Evolutionary conservation across 805 yeast genomes (phyloP).

Genomic region (Suhomyces sp.): DNA sequence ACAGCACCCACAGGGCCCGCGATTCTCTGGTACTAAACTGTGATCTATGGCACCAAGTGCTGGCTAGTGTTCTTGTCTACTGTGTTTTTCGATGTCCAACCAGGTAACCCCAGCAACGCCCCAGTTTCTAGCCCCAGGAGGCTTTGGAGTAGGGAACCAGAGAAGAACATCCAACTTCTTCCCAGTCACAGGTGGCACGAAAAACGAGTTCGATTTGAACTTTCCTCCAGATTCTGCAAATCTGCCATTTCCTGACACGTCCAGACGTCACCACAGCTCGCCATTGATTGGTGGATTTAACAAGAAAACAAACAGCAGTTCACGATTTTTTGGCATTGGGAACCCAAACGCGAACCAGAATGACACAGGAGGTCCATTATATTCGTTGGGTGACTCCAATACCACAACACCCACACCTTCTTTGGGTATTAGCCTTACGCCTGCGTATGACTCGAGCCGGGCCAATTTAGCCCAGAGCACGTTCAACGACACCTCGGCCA

Average conservation of each 20-base stretch:
- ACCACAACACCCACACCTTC: slow-evolving; percentile 1
- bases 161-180: slow-evolving; percentile 16
- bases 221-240: background rate
- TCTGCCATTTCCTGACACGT: background rate
- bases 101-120: slow-evolving; percentile 1
- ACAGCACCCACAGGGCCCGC: background rate
- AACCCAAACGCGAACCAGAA: background rate
- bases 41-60: background rate
- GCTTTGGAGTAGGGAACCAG: slow-evolving; percentile 3
- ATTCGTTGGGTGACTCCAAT: background rate
- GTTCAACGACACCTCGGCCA: background rate
- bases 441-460: background rate
- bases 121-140: slow-evolving; percentile 1
- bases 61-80: background rate
- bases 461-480: background rate
- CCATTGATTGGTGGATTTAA: slow-evolving; percentile 13
- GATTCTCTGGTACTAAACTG: background rate
- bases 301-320: background rate
- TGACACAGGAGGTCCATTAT: background rate
- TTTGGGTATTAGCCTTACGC: background rate
- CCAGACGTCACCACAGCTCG: slow-evolving; percentile 14
- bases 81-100: background rate
- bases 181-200: slow-evolving; percentile 6
- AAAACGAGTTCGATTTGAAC: background rate
- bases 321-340: background rate